Base-by-base conservation (phyloP, 495 filamentous ascomycete species). In the Aspergillus conjunctus region DNA sequence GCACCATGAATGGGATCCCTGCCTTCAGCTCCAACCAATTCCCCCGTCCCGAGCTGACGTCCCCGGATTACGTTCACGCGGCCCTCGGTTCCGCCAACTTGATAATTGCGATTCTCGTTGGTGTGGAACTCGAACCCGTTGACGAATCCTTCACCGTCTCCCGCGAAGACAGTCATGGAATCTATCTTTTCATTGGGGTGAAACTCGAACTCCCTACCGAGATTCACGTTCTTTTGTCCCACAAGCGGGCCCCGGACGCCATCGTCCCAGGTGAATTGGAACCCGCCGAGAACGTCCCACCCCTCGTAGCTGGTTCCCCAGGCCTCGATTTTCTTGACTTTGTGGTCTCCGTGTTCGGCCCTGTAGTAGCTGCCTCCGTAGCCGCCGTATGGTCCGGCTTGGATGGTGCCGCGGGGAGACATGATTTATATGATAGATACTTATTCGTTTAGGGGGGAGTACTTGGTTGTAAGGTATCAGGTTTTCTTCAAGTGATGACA, bases 81-180 rank as follows among this genome's bases (percentile, higher is more conserved):
- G 48, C 48, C 48, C 14, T 51, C 48, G 1, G 18, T 51, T 51
- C 48, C 48, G 18, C 48, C 48, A 51, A 51, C 48, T 11, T 51
- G 7, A 22, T 30, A 51, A 20, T 51, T 1, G 17, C 48, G 48
- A 4, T 20, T 1, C 21, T 51, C n/a, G 48, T 51, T 51, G 21
- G 48, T 51, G 20, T 51, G 1, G 48, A 51, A 51, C 48, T 51
- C 21, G 9, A 51, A 26, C 18, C 48, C 48, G 48, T 51, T 51
- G 48, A 51, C 17, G n/a, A 51, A 51, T 22, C 48, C 48, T 4
- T 51, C 48, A 11, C 22, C 22, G 18, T 51, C 48, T 30, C 48
- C 48, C 22, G 48, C 48, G 21, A 21, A 26, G 20, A 51, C 20
- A 15, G 15, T 30, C 48, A 51, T 51, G 18, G 1, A 4, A 10